These are phyloP conservation scores for Neurospora sp. DNA, from an alignment of 495 filamentous ascomycete species.

Conservation along the genomic window DNA sequence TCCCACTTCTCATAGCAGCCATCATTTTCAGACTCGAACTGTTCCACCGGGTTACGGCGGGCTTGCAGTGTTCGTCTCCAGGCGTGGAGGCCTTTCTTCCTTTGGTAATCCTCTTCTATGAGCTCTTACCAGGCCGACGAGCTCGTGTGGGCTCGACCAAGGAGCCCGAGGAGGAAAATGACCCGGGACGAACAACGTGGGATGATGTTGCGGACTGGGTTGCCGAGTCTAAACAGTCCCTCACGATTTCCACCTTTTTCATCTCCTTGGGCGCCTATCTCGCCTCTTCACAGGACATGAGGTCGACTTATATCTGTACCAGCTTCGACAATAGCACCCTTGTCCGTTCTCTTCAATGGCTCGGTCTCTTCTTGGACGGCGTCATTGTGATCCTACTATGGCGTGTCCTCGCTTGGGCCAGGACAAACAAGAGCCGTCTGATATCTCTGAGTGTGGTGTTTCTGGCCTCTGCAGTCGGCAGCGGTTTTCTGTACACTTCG, in stretches of 20 bases:
- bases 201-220: conserved; percentile 31
- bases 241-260: conserved; percentile 17
- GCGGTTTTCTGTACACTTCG: conserved; percentile 7
- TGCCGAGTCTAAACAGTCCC: conserved; percentile 16
- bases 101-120: conserved; percentile 26
- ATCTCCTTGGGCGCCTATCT: conserved; percentile 25
- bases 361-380: conserved; percentile 32
- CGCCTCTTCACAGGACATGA: conserved; percentile 10
- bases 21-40: conserved; percentile 34
- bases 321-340: conserved; percentile 17
- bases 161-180: conserved; percentile 23
- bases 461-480: conserved; percentile 14
- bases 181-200: conserved; percentile 25
- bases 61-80: conserved; percentile 29
- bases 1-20: conserved; percentile 29
- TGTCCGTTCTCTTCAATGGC: conserved; percentile 25
- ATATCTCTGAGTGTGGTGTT: conserved; percentile 29
- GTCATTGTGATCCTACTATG: conserved; percentile 29
- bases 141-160: conserved; percentile 1
- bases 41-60: conserved; percentile 24
- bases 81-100: conserved; percentile 36
- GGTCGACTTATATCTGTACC: conserved; percentile 38
- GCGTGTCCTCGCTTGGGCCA: conserved; percentile 37
- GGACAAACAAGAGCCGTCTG: conserved; percentile 33
- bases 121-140: conserved; percentile 26